Conservation (phyloP, 1,284 basidiomycete genomes). For the Malassezia globosa region DNA sequence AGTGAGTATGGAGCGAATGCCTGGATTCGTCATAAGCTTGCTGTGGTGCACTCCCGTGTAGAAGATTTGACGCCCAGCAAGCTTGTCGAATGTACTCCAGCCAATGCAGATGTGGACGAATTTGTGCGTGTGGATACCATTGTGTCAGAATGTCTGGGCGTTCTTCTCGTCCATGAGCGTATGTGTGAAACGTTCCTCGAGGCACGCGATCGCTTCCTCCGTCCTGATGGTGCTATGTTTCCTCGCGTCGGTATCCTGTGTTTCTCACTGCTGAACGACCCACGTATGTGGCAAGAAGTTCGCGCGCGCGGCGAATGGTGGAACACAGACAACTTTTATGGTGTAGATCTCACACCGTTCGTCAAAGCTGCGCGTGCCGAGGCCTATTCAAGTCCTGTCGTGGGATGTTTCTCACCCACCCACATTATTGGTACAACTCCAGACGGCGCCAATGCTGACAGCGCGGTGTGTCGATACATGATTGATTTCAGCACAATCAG, state of each 20-base stretch:
- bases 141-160: slow-evolving; percentile 52
- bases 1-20: slow-evolving; percentile 24
- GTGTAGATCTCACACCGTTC: slow-evolving; percentile 40
- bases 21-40: slow-evolving; percentile 26
- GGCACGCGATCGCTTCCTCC: slow-evolving; percentile 49
- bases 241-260: slow-evolving; percentile 50
- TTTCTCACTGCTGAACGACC: slow-evolving; percentile 51
- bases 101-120: background rate
- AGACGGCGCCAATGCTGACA: slow-evolving; percentile 12
- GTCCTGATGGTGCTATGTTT: slow-evolving; percentile 50
- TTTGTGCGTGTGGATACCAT: slow-evolving; percentile 50
- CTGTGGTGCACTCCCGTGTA: slow-evolving; percentile 23
- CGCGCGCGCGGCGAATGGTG: slow-evolving; percentile 15
- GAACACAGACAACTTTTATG: slow-evolving; percentile 31
- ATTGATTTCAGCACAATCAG: slow-evolving; percentile 35
- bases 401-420: slow-evolving; percentile 33
- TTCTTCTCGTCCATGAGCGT: slow-evolving; percentile 51
- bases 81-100: background rate
- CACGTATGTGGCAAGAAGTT: slow-evolving; percentile 50
- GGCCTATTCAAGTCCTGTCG: slow-evolving; percentile 34
- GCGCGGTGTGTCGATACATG: slow-evolving; percentile 19
- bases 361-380: slow-evolving; percentile 27
- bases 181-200: slow-evolving; percentile 52
- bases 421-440: slow-evolving; percentile 27
- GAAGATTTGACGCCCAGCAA: slow-evolving; percentile 32